phyloP scores from a whole-genome alignment of 179 eudicot genomes.

The Amaranthus tricolor region DNA sequence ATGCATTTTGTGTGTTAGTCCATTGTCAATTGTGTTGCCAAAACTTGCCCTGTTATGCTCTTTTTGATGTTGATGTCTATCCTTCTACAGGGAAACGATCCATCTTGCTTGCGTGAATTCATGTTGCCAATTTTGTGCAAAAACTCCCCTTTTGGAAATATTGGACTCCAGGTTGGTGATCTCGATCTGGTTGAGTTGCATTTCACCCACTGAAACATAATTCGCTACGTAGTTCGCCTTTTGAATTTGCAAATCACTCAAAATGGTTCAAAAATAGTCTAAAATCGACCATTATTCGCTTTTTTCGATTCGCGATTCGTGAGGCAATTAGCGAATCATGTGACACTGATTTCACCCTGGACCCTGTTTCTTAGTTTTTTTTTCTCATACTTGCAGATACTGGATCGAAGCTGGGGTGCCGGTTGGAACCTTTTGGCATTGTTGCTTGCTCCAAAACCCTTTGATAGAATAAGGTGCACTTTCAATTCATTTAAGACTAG shows the following conservation, averaged over 20 bases:
- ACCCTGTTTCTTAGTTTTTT: neutral
- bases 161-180: conserved; percentile 79
- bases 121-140: conserved; percentile 55
- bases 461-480: conserved; percentile 73
- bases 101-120: conserved; percentile 95
- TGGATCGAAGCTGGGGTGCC: conserved; percentile 98
- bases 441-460: conserved; percentile 81
- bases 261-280: too few species aligned
- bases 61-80: neutral
- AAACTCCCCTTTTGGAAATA: conserved; percentile 64
- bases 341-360: neutral
- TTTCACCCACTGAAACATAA: too few species aligned
- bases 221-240: too few species aligned
- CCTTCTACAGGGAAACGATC: conserved; percentile 70
- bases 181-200: neutral
- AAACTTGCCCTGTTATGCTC: neutral
- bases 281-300: too few species aligned
- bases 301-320: too few species aligned
- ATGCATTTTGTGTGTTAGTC: neutral
- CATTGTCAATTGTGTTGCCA: neutral
- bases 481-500: neutral
- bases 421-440: conserved; percentile 91
- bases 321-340: too few species aligned
- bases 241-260: too few species aligned
- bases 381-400: conserved; percentile 51